Base-by-base conservation (phyloP, 345 rosid genomes). In the Rhizophora apiculata region DNA sequence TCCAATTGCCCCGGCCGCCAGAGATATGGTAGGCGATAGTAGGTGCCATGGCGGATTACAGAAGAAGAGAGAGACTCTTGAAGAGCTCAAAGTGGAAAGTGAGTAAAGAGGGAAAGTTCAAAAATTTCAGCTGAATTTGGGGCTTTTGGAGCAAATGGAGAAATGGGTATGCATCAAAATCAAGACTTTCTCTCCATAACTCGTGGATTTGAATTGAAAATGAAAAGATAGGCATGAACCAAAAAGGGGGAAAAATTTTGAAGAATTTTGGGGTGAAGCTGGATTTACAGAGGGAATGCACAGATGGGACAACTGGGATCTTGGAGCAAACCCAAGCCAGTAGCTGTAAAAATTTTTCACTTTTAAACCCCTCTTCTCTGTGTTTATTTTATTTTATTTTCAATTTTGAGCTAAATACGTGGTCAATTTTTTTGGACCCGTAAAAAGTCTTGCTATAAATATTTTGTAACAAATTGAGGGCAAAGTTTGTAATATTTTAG, bases 11-110 rank as follows among this genome's bases (percentile, higher is more conserved):
- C 43, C 77, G 80, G 24, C 88, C 91, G 9, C 99, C 98, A 65
- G 78, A 84, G 56, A 92, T 90, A 82, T 88, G 90, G 74, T 92
- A 95, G 15, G 72, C 68, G 99, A 74, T 88, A 75, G 74, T 85
- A 92, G 43, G 79, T 60, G 9, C 98, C 99, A 72, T 85, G 93
- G 68, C 78, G 91, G 58, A 96, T 78, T 4, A 79, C 10, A 21
- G 46, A 34, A 34, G 97, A 86, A 68, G 99, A 91, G 81, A 88
- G 82, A 34, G 84, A 73, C 43, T 81, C 88, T 10, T 2, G 93
- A 81, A 66, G 88, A 90, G 77, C 82, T 90, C 60, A 88, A 85
- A 71, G 89, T 81, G 51, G 94, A 86, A 83, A 88, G 78, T 19
- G 98, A 95, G 76, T 86, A 90, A 54, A 89, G 82, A 67, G 89